Percentiles rank a stretch among this genome's conserved stretches.
Conservation (phyloP, 441 rosid genomes). For the Breynia disticha region DNA sequence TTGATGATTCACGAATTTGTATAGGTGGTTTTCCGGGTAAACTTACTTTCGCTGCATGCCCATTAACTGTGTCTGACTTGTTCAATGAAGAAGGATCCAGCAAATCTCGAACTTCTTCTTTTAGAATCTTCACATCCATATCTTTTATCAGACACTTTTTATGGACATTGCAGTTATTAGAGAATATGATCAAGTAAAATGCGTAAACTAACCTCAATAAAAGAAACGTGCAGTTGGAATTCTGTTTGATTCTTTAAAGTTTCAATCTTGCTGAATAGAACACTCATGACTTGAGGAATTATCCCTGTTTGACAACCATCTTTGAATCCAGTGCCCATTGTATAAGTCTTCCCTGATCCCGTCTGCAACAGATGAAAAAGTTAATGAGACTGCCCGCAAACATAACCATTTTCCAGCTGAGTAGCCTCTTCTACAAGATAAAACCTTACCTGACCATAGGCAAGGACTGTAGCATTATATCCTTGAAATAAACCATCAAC, state of each 20-base stretch:
- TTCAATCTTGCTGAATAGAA: slow-evolving; percentile 75
- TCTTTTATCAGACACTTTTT: slow-evolving; percentile 18
- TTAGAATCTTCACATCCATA: slow-evolving; percentile 58
- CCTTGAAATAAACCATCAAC: slow-evolving; percentile 98
- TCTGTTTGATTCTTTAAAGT: slow-evolving; percentile 60
- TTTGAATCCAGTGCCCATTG: slow-evolving; percentile 95
- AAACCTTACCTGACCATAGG: slow-evolving; percentile 86
- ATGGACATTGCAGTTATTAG: background rate
- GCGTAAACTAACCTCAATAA: slow-evolving; percentile 69
- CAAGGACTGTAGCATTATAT: slow-evolving; percentile 95
- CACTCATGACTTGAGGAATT: slow-evolving; percentile 81
- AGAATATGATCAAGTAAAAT: slow-evolving; percentile 1
- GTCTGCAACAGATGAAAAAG: slow-evolving; percentile 48
- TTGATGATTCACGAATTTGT: slow-evolving; percentile 94
- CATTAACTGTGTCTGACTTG: slow-evolving; percentile 56
- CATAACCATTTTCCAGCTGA: slow-evolving; percentile 1
- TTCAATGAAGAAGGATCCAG: slow-evolving; percentile 51
- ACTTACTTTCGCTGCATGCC: slow-evolving; percentile 45
- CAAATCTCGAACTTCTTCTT: slow-evolving; percentile 96
- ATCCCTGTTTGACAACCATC: slow-evolving; percentile 72
- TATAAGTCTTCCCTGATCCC: slow-evolving; percentile 97
- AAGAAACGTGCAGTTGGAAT: slow-evolving; percentile 87
- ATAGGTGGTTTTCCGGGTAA: slow-evolving; percentile 86
- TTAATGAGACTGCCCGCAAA: slow-evolving; percentile 7
- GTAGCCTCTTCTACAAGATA: slow-evolving; percentile 4